These are phyloP conservation scores for Pisolithus sp. DNA, from an alignment of 768 basidiomycete species.

Conservation along the genomic window DNA sequence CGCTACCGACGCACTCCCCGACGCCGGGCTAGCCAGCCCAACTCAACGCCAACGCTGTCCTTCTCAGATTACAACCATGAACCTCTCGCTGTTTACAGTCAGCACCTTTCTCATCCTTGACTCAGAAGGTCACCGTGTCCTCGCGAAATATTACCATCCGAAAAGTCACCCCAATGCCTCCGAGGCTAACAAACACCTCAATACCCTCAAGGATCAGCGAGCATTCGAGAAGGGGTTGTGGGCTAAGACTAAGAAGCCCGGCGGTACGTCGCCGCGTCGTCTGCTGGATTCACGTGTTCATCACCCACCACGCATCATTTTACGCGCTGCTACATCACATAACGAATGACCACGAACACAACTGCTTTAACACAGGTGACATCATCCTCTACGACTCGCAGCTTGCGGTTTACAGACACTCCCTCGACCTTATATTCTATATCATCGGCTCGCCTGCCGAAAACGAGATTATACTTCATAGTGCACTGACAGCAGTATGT, in stretches of 20 bases:
- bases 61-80: constrained; percentile 31
- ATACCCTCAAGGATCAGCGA: constrained; percentile 84
- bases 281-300: background rate
- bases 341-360: too few species aligned
- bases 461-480: constrained; percentile 93
- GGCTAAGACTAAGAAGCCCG: constrained; percentile 92
- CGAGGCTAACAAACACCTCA: constrained; percentile 50
- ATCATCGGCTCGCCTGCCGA: constrained; percentile 81
- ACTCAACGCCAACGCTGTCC: background rate
- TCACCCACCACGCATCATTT: background rate
- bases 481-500: constrained; percentile 75
- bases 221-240: constrained; percentile 93
- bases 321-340: too few species aligned
- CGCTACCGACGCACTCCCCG: background rate
- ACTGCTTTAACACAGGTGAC: constrained; percentile 78
- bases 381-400: constrained; percentile 88
- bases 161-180: constrained; percentile 51
- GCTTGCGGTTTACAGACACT: constrained; percentile 90
- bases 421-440: constrained; percentile 93
- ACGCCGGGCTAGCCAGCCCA: background rate
- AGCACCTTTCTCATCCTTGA: constrained; percentile 89
- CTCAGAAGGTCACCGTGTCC: constrained; percentile 88
- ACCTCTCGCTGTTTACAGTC: constrained; percentile 83
- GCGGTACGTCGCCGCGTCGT: constrained; percentile 51
- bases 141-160: constrained; percentile 93